Evolutionary conservation across 371 early-diverging fungal genomes (phyloP), one percentile per base, ranked within the genome.

Genomic region (Mortierella sp.): DNA sequence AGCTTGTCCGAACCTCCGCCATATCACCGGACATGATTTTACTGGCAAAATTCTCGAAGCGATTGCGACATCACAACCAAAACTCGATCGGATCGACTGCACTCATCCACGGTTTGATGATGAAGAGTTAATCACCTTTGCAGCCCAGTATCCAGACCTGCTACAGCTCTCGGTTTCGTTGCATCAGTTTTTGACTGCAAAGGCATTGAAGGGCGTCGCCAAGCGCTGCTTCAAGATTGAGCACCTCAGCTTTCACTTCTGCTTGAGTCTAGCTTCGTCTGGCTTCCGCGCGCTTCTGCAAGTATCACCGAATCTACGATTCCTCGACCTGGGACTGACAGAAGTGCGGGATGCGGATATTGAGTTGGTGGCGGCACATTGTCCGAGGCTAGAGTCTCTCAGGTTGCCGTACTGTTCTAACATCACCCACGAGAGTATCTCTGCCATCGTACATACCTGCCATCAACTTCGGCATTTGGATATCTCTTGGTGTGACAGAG

Each of bases 61-160:
- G 23, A 68, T 73, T 21, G 64, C 75, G 3, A 23, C 14, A 4
- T 26, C 50, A 6, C 64, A 63, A 47, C 67, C 67, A 6, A 28
- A 26, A 4, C 51, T 67, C 34, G n/a, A 46, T 17, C 37, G 42
- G 49, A 58, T 73, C 32, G 68, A 60, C 15, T 73, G 75, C 11
- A 63, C 59, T 4, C 75, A 56, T 41, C 64, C 68, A 2, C 50
- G 30, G 17, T 73, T 73, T 23, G 75, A 73, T 19, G 68, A 67
- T 15, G 61, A 61, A 0, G 75, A 73, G 12, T 48, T 73, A 6
- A 26, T 73, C 56, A 41, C 49, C 30, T 73, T 73, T 19, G 59
- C 50, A 24, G 19, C 49, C 14, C 50, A 53, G 8, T 55, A 51
- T 27, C 75, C 75, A 19, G 43, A 67, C 27, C 52, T 73, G 17